A percentile compares a stretch with the other conserved stretches of the same genome.
These are phyloP conservation scores for Brassica hybrid DNA, from an alignment of 441 rosid genomes.

Conservation along the genomic window DNA sequence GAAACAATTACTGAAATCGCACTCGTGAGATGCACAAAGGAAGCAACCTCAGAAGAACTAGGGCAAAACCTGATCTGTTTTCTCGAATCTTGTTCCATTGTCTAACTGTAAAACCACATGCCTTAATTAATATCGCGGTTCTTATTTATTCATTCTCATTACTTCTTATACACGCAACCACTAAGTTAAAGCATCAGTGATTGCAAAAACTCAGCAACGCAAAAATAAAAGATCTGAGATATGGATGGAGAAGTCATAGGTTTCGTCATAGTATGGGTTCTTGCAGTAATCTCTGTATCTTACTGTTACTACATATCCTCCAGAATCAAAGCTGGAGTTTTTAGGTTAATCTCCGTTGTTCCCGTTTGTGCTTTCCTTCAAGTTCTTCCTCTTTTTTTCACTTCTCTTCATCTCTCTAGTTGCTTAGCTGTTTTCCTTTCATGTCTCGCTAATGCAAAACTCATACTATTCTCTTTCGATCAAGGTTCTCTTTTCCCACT, in stretches of 20 bases:
- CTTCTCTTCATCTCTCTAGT: constrained; percentile 35
- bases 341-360: constrained; percentile 46
- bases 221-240: background rate
- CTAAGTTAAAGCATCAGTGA: background rate
- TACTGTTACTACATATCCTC: constrained; percentile 47
- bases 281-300: constrained; percentile 36
- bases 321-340: constrained; percentile 40
- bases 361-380: constrained; percentile 48
- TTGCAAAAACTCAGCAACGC: background rate
- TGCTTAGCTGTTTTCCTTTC: constrained; percentile 41
- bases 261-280: constrained; percentile 46
- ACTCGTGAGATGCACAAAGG: no score
- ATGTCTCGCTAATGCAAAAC: constrained; percentile 57
- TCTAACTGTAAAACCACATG: background rate
- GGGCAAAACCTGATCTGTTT: no score
- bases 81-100: no score
- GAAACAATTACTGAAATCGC: no score
- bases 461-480: constrained; percentile 52
- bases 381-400: constrained; percentile 45
- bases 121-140: background rate
- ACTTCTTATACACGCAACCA: background rate
- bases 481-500: constrained; percentile 43
- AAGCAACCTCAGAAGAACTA: no score
- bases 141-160: background rate
- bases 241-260: constrained; percentile 47